Percentiles rank a stretch among this genome's conserved stretches.
phyloP scores from a whole-genome alignment of 1,284 basidiomycete species.

The Cryptococcus depauperatus region DNA sequence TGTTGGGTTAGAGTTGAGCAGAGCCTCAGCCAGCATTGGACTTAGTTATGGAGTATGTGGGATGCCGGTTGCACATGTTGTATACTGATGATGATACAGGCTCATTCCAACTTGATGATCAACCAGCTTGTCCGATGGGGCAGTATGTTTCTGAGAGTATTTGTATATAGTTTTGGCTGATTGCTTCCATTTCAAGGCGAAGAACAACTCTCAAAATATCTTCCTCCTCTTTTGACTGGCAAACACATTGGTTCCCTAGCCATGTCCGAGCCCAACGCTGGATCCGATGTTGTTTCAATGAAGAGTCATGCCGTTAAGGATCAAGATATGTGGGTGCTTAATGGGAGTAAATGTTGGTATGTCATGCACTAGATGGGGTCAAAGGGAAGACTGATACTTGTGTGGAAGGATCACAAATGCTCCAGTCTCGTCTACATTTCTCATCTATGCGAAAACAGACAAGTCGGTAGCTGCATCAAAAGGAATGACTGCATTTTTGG shows the following conservation, averaged over 20 bases:
- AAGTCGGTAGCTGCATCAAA: slow-evolving; percentile 61
- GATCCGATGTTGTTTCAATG: slow-evolving; percentile 92
- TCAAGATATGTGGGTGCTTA: slow-evolving; percentile 64
- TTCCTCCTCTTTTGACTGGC: slow-evolving; percentile 73
- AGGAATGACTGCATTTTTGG: slow-evolving; percentile 86
- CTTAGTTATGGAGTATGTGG: slow-evolving; percentile 66
- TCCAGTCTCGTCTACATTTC: slow-evolving; percentile 75
- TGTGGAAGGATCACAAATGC: slow-evolving; percentile 73
- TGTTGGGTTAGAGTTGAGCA: slow-evolving; percentile 57
- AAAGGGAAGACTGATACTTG: not conserved
- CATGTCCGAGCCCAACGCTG: slow-evolving; percentile 86
- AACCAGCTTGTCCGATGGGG: slow-evolving; percentile 69
- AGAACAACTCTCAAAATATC: slow-evolving; percentile 76
- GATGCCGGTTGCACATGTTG: not conserved
- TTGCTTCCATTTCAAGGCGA: slow-evolving; percentile 34
- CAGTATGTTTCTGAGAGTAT: slow-evolving; percentile 46
- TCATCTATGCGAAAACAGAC: slow-evolving; percentile 86
- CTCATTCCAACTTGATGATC: slow-evolving; percentile 80
- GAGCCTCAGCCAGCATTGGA: slow-evolving; percentile 80
- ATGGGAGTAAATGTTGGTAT: slow-evolving; percentile 88
- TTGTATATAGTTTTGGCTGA: not conserved
- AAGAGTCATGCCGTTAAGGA: slow-evolving; percentile 61
- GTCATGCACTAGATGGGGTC: slow-evolving; percentile 18
- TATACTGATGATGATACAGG: slow-evolving; percentile 46
- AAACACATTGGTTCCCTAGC: slow-evolving; percentile 80